These are phyloP conservation scores for Apiotrichum gracile DNA, from an alignment of 1,284 basidiomycete genomes.

Conservation along the genomic window DNA sequence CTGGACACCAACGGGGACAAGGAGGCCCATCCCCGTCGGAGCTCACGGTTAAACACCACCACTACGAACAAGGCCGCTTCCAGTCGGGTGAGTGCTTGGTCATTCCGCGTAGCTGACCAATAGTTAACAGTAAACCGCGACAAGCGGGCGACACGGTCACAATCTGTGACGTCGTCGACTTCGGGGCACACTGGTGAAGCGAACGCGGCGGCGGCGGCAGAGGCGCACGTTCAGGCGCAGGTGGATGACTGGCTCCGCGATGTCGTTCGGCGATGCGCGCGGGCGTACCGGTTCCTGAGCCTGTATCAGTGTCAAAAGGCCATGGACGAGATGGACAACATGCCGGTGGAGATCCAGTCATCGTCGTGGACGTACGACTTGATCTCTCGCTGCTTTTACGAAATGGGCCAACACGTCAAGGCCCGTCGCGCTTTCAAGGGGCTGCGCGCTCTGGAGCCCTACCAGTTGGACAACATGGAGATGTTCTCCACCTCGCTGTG, in stretches of 20 bases:
- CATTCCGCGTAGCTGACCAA: not conserved
- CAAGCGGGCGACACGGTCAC: constrained; percentile 27
- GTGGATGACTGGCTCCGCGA: constrained; percentile 79
- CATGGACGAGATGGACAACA: constrained; percentile 63
- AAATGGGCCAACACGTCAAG: constrained; percentile 74
- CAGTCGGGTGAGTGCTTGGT: not conserved
- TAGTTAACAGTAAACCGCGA: constrained; percentile 16
- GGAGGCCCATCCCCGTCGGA: constrained; percentile 29
- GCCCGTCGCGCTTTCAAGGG: constrained; percentile 79
- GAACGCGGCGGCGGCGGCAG: constrained; percentile 58
- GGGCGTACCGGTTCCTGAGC: constrained; percentile 64
- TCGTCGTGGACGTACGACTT: constrained; percentile 71
- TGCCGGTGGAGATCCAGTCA: constrained; percentile 69
- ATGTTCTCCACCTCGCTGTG: constrained; percentile 88
- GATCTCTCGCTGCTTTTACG: constrained; percentile 78
- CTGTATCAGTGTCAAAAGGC: constrained; percentile 69
- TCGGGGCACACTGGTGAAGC: constrained; percentile 56
- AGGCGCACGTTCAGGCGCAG: constrained; percentile 62
- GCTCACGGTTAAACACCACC: constrained; percentile 32
- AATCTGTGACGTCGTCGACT: constrained; percentile 51
- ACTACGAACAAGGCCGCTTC: constrained; percentile 14
- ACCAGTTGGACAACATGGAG: constrained; percentile 83
- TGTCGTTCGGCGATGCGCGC: constrained; percentile 71
- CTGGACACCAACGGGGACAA: constrained; percentile 31
- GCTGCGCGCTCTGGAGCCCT: constrained; percentile 71